A percentile compares a stretch with the other conserved stretches of the same genome.
Evolutionary conservation across 768 basidiomycete species (phyloP).

Genomic region (Boletus edulis): DNA sequence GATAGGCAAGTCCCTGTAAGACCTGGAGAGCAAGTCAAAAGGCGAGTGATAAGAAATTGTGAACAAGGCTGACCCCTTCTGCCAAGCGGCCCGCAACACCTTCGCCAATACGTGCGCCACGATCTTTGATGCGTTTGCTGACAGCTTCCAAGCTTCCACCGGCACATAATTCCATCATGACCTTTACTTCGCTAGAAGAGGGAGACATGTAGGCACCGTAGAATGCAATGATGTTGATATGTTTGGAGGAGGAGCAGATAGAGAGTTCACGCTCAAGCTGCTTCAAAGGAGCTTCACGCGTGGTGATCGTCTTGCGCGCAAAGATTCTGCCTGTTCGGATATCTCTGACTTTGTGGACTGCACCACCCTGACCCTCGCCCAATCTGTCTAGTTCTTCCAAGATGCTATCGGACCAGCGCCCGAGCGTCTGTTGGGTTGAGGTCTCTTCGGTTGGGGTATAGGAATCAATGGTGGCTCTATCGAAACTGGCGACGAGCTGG

Average conservation of each 20-base stretch:
- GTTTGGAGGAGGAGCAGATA: slow-evolving; percentile 82
- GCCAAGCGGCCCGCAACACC: slow-evolving; percentile 88
- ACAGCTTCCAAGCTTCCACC: slow-evolving; percentile 90
- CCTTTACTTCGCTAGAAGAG: slow-evolving; percentile 88
- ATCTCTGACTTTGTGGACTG: slow-evolving; percentile 91
- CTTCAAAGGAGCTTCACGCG: slow-evolving; percentile 84
- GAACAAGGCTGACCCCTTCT: slow-evolving; percentile 68
- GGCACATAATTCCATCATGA: slow-evolving; percentile 89
- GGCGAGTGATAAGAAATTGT: background rate
- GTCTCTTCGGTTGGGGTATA: slow-evolving; percentile 38
- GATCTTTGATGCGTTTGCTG: slow-evolving; percentile 77
- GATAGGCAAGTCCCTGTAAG: slow-evolving; percentile 89
- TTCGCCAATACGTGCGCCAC: slow-evolving; percentile 78
- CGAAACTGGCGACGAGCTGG: slow-evolving; percentile 34
- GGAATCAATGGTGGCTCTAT: slow-evolving; percentile 28
- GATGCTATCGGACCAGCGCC: slow-evolving; percentile 62
- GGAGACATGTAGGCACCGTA: slow-evolving; percentile 90
- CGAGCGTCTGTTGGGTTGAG: slow-evolving; percentile 21
- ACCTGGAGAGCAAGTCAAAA: slow-evolving; percentile 44
- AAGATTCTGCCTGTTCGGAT: slow-evolving; percentile 75
- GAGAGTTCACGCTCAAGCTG: slow-evolving; percentile 91
- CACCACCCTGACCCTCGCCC: slow-evolving; percentile 95
- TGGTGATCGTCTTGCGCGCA: slow-evolving; percentile 94
- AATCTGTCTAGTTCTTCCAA: slow-evolving; percentile 77
- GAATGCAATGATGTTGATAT: slow-evolving; percentile 87